phyloP scores from a whole-genome alignment of 108 stramenopile genomes.

The Nitzschia sp. region DNA sequence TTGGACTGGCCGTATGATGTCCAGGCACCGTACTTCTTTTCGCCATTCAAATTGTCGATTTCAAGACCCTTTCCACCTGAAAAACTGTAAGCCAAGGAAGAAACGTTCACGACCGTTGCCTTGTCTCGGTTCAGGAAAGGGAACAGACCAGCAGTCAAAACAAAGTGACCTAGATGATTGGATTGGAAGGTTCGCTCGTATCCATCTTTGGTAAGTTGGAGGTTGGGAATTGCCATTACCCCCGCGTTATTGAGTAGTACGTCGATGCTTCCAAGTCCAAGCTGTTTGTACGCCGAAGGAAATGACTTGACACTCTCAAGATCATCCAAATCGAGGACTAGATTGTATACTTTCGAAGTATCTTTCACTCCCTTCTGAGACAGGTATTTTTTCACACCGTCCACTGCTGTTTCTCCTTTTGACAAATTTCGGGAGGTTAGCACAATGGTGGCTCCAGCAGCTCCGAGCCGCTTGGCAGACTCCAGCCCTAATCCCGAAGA shows the following conservation, averaged over 20 bases:
- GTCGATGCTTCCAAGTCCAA: slow-evolving; percentile 45
- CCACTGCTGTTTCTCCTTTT: slow-evolving; percentile 62
- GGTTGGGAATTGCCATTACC: slow-evolving; percentile 68
- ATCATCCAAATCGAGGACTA: slow-evolving; percentile 64
- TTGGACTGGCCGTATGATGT: slow-evolving; percentile 70
- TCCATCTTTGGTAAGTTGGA: slow-evolving; percentile 74
- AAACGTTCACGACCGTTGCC: slow-evolving; percentile 74
- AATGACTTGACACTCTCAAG: slow-evolving; percentile 61
- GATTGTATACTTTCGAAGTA: slow-evolving; percentile 40
- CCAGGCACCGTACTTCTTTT: slow-evolving; percentile 67
- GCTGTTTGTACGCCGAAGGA: slow-evolving; percentile 22
- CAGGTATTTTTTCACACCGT: slow-evolving; percentile 49
- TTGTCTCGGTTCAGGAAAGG: slow-evolving; percentile 44
- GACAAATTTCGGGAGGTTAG: slow-evolving; percentile 52
- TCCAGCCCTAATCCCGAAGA: slow-evolving; percentile 82
- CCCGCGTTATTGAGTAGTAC: slow-evolving; percentile 90
- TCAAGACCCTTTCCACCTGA: slow-evolving; percentile 32
- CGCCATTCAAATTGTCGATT: slow-evolving; percentile 65
- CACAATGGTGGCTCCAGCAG: slow-evolving; percentile 80
- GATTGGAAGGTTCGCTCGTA: slow-evolving; percentile 80
- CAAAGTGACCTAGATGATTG: slow-evolving; percentile 90
- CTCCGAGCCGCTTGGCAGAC: slow-evolving; percentile 71
- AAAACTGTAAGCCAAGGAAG: slow-evolving; percentile 56
- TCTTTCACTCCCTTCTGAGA: slow-evolving; percentile 26
- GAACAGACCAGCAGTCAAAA: slow-evolving; percentile 60